phyloP scores from a whole-genome alignment of 1,284 basidiomycete genomes.

The Pulveroboletus ridleyi region DNA sequence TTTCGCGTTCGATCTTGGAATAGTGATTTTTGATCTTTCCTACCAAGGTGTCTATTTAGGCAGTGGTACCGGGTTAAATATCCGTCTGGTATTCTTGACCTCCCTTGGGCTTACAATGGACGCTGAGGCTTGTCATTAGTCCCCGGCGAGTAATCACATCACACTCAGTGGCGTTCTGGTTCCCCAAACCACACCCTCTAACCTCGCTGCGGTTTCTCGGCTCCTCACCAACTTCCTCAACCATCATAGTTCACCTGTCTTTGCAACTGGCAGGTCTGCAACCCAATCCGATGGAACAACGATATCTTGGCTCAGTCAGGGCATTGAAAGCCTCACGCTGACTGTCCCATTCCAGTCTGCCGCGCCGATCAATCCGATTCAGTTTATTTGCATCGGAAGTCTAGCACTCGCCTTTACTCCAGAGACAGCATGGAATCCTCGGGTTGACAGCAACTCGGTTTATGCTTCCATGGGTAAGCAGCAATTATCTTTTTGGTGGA shows the following conservation, averaged over 20 bases:
- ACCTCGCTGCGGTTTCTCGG: conserved; percentile 61
- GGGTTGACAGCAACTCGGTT: conserved; percentile 62
- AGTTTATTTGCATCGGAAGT: conserved; percentile 68
- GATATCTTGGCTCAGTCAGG: conserved; percentile 75
- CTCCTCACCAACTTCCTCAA: conserved; percentile 83
- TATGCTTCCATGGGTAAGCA: conserved; percentile 60
- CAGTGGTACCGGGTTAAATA: conserved; percentile 56
- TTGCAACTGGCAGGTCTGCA: conserved; percentile 66
- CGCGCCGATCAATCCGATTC: conserved; percentile 71
- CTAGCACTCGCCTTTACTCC: conserved; percentile 66
- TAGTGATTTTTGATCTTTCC: conserved; percentile 67
- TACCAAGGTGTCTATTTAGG: conserved; percentile 71
- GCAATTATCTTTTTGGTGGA: background rate
- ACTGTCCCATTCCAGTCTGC: conserved; percentile 69
- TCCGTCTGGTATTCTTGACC: conserved; percentile 50
- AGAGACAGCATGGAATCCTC: conserved; percentile 65
- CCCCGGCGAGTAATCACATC: conserved; percentile 65
- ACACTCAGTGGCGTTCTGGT: conserved; percentile 66
- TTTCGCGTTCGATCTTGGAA: conserved; percentile 75
- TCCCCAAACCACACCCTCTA: conserved; percentile 54
- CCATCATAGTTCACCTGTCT: conserved; percentile 61
- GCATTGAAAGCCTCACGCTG: conserved; percentile 61
- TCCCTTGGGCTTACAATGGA: background rate
- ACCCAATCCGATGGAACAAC: conserved; percentile 58
- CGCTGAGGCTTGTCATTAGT: conserved; percentile 38